Evolutionary conservation across 768 basidiomycete species (phyloP), one percentile per base, ranked within the genome.

Genomic region (Clathrus columnatus): DNA sequence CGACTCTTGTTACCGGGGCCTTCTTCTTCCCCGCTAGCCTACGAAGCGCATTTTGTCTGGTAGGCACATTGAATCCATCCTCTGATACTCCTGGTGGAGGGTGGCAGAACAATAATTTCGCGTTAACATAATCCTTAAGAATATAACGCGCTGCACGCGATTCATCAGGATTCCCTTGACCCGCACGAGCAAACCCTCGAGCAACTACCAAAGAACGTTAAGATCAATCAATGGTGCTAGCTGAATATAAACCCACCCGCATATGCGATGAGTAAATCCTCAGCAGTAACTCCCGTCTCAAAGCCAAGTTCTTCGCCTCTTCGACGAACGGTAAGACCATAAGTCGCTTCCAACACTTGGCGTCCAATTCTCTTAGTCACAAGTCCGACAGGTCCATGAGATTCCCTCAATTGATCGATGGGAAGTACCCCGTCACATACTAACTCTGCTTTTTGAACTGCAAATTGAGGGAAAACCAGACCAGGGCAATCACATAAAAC

Each of bases 161-260:
- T 65, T 97, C 93, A 65, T 99, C 96, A 8, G 95, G 94, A 69
- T 94, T 96, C 43, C 96, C 96, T 72, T 94, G 91, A 0, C 95
- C 91, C 0, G 93, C 83, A 36, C 95, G 83, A 64, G 84, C 88
- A 69, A 87, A 96, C 29, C 96, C 96, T 61, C 95, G 77, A 26
- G 83, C 95, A 63, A 98, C 96, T 99, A 59, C 2, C 44, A 20
- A 59, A 30, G 36, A 24, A 46, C 50, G 45, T 45, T 32, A 27
- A 29, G 30, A 16, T 18, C 7, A 48, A 50, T 57, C n/a, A 57
- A 29, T 17, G 32, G 18, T 48, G 47, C 20, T 28, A 4, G 16
- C 7, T 17, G 29, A 14, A 41, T 14, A 29, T 7, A 7, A 7
- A 81, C 93, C 65, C 69, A 97, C 95, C 85, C n/a, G 94, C 92